Percentiles rank a stretch among this genome's conserved stretches.
Conservation (phyloP, 768 basidiomycete species). For the Lactifluus subvellereus region DNA sequence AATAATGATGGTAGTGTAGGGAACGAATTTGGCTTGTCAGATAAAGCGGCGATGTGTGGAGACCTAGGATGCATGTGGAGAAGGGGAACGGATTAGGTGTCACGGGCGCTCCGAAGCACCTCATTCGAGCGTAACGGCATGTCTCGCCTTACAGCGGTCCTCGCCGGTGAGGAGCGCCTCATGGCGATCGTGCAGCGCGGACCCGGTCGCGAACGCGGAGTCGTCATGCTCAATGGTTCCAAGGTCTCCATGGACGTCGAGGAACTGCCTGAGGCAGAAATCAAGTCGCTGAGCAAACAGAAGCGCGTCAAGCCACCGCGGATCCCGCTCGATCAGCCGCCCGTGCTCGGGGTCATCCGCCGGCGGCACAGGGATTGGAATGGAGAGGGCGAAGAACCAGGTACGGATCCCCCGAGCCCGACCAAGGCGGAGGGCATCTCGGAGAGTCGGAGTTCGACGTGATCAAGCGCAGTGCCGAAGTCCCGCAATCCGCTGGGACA, state of each 20-base stretch:
- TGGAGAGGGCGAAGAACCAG: constrained; percentile 37
- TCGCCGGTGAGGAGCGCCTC: constrained; percentile 70
- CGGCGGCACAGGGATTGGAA: constrained; percentile 70
- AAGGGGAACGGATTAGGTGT: too few species aligned
- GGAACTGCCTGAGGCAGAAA: constrained; percentile 79
- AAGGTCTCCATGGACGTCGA: constrained; percentile 82
- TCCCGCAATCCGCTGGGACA: constrained; percentile 64
- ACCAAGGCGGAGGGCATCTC: constrained; percentile 26
- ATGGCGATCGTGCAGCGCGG: constrained; percentile 70
- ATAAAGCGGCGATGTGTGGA: too few species aligned
- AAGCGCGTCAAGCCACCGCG: constrained; percentile 83
- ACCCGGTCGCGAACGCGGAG: constrained; percentile 61
- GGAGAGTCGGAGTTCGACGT: constrained; percentile 31
- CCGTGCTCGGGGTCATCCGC: constrained; percentile 65
- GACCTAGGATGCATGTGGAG: too few species aligned
- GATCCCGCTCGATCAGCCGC: constrained; percentile 91
- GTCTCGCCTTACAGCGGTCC: constrained; percentile 36
- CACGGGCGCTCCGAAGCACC: too few species aligned
- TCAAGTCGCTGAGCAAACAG: constrained; percentile 73
- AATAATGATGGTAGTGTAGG: too few species aligned
- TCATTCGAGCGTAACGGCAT: too few species aligned
- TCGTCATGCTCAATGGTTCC: constrained; percentile 86
- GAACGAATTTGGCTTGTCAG: too few species aligned
- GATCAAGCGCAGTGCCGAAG: constrained; percentile 52
- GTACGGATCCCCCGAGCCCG: constrained; percentile 17